Percentiles rank a stretch among this genome's conserved stretches.
These are phyloP conservation scores for Eucalyptus erythrocorys DNA, from an alignment of 345 rosid species.

Conservation along the genomic window DNA sequence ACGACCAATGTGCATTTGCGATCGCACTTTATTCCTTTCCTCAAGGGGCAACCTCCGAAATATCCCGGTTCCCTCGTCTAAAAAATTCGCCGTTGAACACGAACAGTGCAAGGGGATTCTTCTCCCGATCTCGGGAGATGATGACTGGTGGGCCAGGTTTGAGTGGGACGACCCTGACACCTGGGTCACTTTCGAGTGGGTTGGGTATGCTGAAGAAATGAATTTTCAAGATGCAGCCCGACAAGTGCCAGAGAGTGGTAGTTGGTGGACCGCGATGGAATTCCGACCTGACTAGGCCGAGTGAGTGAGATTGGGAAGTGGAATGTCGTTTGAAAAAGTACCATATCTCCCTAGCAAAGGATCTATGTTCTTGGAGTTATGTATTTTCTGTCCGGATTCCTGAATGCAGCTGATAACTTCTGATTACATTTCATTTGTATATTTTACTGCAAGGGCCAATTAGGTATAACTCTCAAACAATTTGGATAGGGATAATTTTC, in stretches of 20 bases:
- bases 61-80: fast-evolving
- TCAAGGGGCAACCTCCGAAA: fast-evolving
- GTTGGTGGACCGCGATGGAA: fast-evolving
- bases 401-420: fast-evolving
- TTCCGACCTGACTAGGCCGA: neutral
- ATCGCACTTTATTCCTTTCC: neutral
- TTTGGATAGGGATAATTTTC: neutral
- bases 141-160: neutral
- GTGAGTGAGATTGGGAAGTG: neutral
- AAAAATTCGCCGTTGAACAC: fast-evolving
- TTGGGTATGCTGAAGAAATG: fast-evolving
- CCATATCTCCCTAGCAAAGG: neutral
- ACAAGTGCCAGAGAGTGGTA: neutral
- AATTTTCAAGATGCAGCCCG: fast-evolving
- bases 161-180: neutral
- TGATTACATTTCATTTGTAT: fast-evolving
- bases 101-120: neutral
- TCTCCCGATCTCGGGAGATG: neutral
- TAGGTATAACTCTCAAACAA: neutral
- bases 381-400: neutral
- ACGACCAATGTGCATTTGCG: neutral
- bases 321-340: fast-evolving
- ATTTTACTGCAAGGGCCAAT: neutral
- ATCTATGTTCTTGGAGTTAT: neutral
- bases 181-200: neutral